A percentile compares a stretch with the other conserved stretches of the same genome.
Conservation (phyloP, 192 early-diverging fungal genomes). For the Dissophora ornata region DNA sequence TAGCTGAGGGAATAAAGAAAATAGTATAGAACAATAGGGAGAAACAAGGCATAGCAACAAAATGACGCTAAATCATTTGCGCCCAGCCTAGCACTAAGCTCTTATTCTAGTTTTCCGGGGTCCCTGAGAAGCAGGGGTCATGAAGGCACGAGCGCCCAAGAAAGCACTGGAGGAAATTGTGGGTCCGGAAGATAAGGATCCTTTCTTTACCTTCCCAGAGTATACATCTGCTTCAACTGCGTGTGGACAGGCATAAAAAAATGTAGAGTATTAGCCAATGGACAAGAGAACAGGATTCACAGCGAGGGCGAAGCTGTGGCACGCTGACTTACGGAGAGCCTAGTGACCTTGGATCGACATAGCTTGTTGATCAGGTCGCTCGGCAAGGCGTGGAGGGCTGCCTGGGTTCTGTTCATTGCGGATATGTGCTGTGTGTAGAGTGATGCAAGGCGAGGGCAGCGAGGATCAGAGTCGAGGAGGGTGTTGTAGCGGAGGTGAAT, state of each 20-base stretch:
- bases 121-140: neutral
- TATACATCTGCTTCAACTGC: conserved; percentile 54
- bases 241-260: neutral
- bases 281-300: neutral
- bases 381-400: conserved; percentile 41
- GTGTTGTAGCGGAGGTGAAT: too few relatives aligned
- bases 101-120: too few relatives aligned
- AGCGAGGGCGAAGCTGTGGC: too few relatives aligned
- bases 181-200: neutral
- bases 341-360: conserved; percentile 47
- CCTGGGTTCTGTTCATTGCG: conserved; percentile 40
- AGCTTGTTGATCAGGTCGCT: conserved; percentile 44
- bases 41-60: neutral
- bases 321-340: conserved; percentile 38
- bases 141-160: neutral
- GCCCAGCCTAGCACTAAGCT: neutral
- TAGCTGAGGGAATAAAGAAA: too few relatives aligned
- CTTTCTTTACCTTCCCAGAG: conserved; percentile 40
- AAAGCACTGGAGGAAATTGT: too few relatives aligned
- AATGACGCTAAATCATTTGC: neutral
- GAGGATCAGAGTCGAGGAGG: too few relatives aligned
- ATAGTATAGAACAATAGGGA: too few relatives aligned
- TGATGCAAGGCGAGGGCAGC: too few relatives aligned
- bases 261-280: neutral
- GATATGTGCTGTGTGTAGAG: too few relatives aligned